Base-by-base conservation (phyloP, 2,329 filamentous ascomycete genomes). In the Cordyceps pruinosa region DNA sequence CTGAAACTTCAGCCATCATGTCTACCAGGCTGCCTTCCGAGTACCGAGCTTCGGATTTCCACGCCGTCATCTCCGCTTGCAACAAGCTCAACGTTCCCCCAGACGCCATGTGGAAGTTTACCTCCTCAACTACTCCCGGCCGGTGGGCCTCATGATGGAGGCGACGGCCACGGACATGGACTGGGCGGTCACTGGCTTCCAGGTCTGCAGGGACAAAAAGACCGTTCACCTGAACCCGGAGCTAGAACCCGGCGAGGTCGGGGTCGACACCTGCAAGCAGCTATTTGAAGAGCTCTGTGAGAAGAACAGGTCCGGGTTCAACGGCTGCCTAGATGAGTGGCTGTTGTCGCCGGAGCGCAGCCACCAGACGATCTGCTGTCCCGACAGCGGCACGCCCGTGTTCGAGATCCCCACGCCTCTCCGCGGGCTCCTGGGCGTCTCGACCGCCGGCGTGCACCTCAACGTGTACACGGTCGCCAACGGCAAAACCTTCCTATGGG, bases 361-460 rank as follows among this genome's bases (percentile, higher is more conserved):
- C 37, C 68, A 64, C 21, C 66, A 70, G 44, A 66, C 67, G 1
- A 65, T 73, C 10, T 64, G 68, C 23, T 63, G 63, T 13, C 59
- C 65, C 7, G 60, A 64, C 8, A 30, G 37, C 5, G 52, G 60
- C 8, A 51, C 1, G 19, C 55, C 60, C 6, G 60, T 65, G 4
- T 57, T 73, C 21, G 56, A 62, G 37, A 67, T 73, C 10, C 68
- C 70, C 4, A 65, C 69, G 10, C 66, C 69, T 3, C 59, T 67
- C 28, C 63, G 71, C 4, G 71, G 71, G 1, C 60, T 73, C 10
- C 66, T 73, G 28, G 71, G 71, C 6, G 64, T 72, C 34, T 61
- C 70, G 32, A 73, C 71, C 2, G 65, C 68, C 5, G 71, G 71
- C 8, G 68, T 70, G 2, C 71, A 73, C 57, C 64, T 73, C 60